Percentiles rank a stretch among this genome's conserved stretches.
phyloP scores from a whole-genome alignment of 1,139 yeast genomes.

The Candida sojae region DNA sequence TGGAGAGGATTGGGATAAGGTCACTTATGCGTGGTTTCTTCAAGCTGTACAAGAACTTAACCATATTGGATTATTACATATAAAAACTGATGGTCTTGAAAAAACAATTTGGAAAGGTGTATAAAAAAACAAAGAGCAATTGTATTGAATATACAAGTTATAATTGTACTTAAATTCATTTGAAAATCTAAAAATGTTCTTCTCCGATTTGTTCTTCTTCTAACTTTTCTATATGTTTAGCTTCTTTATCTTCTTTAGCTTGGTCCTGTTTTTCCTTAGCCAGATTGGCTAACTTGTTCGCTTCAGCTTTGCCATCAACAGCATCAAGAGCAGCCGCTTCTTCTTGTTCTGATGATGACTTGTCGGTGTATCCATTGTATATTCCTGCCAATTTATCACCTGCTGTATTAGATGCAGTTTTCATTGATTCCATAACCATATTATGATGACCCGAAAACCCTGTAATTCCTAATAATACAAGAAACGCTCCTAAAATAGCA shows the following conservation, averaged over 20 bases:
- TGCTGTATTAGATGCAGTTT: slow-evolving; percentile 15
- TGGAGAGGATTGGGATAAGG: slow-evolving; percentile 39
- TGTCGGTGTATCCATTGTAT: slow-evolving; percentile 7
- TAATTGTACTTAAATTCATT: neutral
- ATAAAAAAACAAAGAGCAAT: slow-evolving; percentile 11
- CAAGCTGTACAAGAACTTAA: slow-evolving; percentile 44
- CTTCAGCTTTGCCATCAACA: slow-evolving; percentile 9
- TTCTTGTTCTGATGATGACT: slow-evolving; percentile 12
- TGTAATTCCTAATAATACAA: slow-evolving; percentile 24
- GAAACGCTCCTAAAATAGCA: slow-evolving; percentile 23
- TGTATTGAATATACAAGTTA: neutral
- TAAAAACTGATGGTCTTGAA: slow-evolving; percentile 47
- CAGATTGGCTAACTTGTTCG: slow-evolving; percentile 9
- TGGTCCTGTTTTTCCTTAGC: slow-evolving; percentile 3
- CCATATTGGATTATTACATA: slow-evolving; percentile 42
- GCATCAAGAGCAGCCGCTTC: neutral
- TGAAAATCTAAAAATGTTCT: neutral
- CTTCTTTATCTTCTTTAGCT: slow-evolving; percentile 9
- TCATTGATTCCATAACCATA: slow-evolving; percentile 16
- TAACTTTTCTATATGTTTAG: slow-evolving; percentile 6
- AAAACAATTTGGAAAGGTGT: slow-evolving; percentile 47
- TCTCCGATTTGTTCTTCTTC: slow-evolving; percentile 1
- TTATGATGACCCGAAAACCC: slow-evolving; percentile 24
- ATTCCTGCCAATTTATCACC: slow-evolving; percentile 16
- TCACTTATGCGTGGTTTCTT: slow-evolving; percentile 43